Base-by-base conservation (phyloP, 495 filamentous ascomycete species). In the Cercophora scortea region DNA sequence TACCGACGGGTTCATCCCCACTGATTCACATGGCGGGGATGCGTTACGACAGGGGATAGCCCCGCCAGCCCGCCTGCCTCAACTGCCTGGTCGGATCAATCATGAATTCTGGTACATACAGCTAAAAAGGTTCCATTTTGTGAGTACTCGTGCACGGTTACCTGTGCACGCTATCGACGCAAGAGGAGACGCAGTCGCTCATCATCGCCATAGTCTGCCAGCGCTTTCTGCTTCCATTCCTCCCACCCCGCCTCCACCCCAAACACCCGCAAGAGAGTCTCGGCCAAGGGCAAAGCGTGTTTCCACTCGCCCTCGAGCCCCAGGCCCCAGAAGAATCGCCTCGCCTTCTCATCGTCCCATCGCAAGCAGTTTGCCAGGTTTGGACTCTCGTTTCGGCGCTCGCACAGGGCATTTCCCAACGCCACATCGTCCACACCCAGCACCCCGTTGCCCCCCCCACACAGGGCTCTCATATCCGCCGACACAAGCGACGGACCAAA, bases 401-500 rank as follows among this genome's bases (percentile, higher is more conserved):
- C 8, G 36, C 36, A 38, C 36, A 38, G 25, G 2, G 25, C 25
- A 5, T 25, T 25, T 5, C 25, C 25, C 25, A 25, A 25, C 2
- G 25, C 25, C 25, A 25, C 25, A 5, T 25, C 25, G 25, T 25
- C 5, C 25, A 25, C 25, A 25, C 25, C 25, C 25, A 25, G 25
- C 25, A 5, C 1, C 36, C 10, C 9, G 36, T 11, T 7, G 13
- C 13, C 8, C 3, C 36, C 36, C 9, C 13, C 36, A 38, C 7
- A 38, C 36, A 38, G 8, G 2, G 9, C 36, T 8, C 48, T 17
- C 48, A 52, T 52, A 32, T 47, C 43, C 3, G 42, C 42, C 8
- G 50, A 11, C 16, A 47, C 42, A 40, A 47, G 42, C 8, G 50
- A 52, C 18, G 33, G 33, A 13, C 32, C 50, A 40, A 52, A 52